Base-by-base conservation (phyloP, 768 basidiomycete genomes). In the Boletus vermiculosoides region DNA sequence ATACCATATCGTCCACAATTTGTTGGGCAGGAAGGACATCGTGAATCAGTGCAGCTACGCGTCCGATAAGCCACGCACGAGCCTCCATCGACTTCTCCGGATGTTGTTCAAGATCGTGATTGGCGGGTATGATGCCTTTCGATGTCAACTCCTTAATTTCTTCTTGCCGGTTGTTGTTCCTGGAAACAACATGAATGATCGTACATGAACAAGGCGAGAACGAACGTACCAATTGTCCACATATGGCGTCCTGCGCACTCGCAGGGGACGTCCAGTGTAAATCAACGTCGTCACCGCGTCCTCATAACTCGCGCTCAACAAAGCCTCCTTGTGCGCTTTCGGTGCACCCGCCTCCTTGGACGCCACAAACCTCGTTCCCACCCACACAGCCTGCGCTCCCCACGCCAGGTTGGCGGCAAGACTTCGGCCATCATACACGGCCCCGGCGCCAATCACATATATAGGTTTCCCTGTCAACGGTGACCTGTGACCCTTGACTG, bases 371-470 rank as follows among this genome's bases (percentile, higher is more conserved):
- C 94, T 83, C 4, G 90, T 92, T 45, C 90, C 90, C 37, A 91
- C 89, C 91, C 90, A 94, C 52, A 94, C 92, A 36, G 80, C 94
- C 63, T 92, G 82, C 37, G 94, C 94, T 59, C 94, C 94, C 84
- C 89, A 95, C 63, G 86, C 79, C 53, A 98, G 73, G 66, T 94
- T 92, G 16, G 94, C 90, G 4, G 92, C 94, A 10, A 96, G 78
- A 56, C 89, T 83, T 49, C 94, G 82, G 5, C 94, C 94, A 63
- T 96, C 92, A 73, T 84, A 92, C 20, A 98, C 88, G 0, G 92
- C 94, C 33, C 94, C 94, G 5, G 94, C 94, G 28, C 92, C 94
- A 56, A 98, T 74, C 44, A 98, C 91, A 66, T 92, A 90, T 12
- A 97, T 79, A 0, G 92, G 92, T 62, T 85, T 76, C 46, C 91